Evolutionary conservation across 306 rosid genomes (phyloP).

Genomic region (Chamaecrista fasciculata): DNA sequence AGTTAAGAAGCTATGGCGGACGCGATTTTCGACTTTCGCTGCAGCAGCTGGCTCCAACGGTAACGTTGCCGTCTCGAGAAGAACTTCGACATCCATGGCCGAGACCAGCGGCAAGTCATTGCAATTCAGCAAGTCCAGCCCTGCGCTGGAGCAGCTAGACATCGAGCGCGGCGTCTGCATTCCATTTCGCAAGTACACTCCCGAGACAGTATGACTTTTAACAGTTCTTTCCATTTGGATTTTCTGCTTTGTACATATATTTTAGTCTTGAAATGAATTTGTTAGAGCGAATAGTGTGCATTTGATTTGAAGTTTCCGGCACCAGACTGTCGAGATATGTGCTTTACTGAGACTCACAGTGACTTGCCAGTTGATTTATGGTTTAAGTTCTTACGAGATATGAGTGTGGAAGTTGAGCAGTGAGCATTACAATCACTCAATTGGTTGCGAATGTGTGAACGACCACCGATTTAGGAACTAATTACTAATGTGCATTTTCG

Average conservation of each 20-base stretch:
- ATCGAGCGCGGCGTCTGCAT: conserved; percentile 96
- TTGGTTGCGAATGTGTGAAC: not conserved
- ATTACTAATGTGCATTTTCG: not conserved
- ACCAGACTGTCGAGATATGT: not conserved
- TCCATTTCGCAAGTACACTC: conserved; percentile 96
- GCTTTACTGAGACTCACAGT: not conserved
- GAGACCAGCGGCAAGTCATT: conserved; percentile 18
- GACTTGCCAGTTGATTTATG: not conserved
- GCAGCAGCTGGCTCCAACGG: conserved; percentile 40
- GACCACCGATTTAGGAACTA: not conserved
- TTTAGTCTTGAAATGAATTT: not conserved
- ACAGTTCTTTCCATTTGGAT: not conserved
- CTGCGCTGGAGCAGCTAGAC: conserved; percentile 92
- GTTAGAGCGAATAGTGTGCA: not conserved
- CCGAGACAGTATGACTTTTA: conserved; percentile 67
- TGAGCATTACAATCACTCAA: not conserved
- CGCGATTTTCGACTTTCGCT: conserved; percentile 43
- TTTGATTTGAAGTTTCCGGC: not conserved
- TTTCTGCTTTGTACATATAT: not conserved
- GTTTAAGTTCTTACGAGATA: too few relatives aligned
- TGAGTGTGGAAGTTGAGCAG: too few relatives aligned
- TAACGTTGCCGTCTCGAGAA: conserved; percentile 26
- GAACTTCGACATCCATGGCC: not conserved
- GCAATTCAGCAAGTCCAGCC: conserved; percentile 42
- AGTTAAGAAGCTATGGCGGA: conserved; percentile 8